Conservation (phyloP, 495 filamentous ascomycete species). For the Annulohypoxylon moriforme region DNA sequence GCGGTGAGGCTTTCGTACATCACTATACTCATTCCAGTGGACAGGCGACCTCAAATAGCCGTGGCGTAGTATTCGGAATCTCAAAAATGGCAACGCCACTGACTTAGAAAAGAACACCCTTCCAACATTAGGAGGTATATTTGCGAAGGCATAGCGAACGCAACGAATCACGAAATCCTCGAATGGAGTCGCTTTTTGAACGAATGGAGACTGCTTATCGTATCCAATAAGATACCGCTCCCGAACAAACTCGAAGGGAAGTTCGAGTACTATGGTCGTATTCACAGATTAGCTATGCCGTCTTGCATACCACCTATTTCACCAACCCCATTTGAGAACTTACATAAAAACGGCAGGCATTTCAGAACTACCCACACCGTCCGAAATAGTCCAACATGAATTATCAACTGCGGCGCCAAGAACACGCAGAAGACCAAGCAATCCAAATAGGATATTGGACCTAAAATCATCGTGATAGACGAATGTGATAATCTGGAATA, state of each 20-base stretch:
- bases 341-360: conserved; percentile 78
- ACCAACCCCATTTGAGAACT: conserved; percentile 34
- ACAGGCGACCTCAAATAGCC: conserved; percentile 70
- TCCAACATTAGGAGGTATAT: conserved; percentile 72
- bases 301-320: neutral
- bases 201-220: conserved; percentile 66
- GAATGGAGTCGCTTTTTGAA: conserved; percentile 72
- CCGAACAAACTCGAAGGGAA: conserved; percentile 67
- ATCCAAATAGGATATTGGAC: conserved; percentile 76
- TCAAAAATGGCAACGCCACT: conserved; percentile 76
- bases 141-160: conserved; percentile 79
- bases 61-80: conserved; percentile 78
- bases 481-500: neutral
- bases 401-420: conserved; percentile 72
- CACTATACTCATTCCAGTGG: conserved; percentile 68
- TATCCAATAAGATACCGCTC: conserved; percentile 65
- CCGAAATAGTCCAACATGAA: conserved; percentile 66
- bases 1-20: conserved; percentile 48
- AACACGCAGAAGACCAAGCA: conserved; percentile 74
- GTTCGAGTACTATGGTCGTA: conserved; percentile 58
- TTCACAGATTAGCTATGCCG: conserved; percentile 15
- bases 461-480: conserved; percentile 62
- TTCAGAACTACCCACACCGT: conserved; percentile 66
- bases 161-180: conserved; percentile 79
- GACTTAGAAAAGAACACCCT: conserved; percentile 79